Conservation (phyloP, 1,284 basidiomycete genomes). For the Flammula alnicola region DNA sequence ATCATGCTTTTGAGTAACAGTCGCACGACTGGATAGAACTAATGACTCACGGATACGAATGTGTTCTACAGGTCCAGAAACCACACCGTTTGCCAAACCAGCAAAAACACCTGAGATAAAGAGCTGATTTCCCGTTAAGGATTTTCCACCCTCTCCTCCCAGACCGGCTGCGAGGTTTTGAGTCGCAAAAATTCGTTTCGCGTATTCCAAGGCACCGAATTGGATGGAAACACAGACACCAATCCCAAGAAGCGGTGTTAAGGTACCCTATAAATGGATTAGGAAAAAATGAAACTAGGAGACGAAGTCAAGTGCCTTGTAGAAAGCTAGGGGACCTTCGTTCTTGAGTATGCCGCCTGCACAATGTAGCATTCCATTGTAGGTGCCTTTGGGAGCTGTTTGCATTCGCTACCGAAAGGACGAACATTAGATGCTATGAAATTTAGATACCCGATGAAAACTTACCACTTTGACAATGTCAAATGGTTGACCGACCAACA, state of each 20-base stretch:
- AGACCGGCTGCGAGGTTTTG: constrained; percentile 58
- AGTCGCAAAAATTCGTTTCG: constrained; percentile 82
- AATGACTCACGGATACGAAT: constrained; percentile 87
- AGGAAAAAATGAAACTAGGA: constrained; percentile 3
- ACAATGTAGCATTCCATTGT: constrained; percentile 87
- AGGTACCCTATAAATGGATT: constrained; percentile 70
- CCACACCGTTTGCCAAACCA: constrained; percentile 89
- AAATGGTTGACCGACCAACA: constrained; percentile 93
- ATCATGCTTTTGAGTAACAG: constrained; percentile 3
- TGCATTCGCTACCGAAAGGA: constrained; percentile 75
- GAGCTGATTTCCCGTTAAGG: constrained; percentile 69
- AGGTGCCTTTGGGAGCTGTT: constrained; percentile 91
- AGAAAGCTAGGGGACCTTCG: constrained; percentile 94
- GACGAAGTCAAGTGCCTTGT: constrained; percentile 68
- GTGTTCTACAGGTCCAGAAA: constrained; percentile 96
- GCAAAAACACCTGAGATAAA: constrained; percentile 82
- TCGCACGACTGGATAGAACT: not conserved
- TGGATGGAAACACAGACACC: constrained; percentile 97
- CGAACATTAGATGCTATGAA: not conserved
- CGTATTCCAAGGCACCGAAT: constrained; percentile 90
- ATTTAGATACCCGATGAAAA: constrained; percentile 25
- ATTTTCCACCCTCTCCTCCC: constrained; percentile 64
- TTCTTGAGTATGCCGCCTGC: constrained; percentile 87
- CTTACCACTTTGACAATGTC: constrained; percentile 95
- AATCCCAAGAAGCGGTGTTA: constrained; percentile 93